Conservation (phyloP, 2,329 filamentous ascomycete genomes). For the Huntiella bhutanensis region DNA sequence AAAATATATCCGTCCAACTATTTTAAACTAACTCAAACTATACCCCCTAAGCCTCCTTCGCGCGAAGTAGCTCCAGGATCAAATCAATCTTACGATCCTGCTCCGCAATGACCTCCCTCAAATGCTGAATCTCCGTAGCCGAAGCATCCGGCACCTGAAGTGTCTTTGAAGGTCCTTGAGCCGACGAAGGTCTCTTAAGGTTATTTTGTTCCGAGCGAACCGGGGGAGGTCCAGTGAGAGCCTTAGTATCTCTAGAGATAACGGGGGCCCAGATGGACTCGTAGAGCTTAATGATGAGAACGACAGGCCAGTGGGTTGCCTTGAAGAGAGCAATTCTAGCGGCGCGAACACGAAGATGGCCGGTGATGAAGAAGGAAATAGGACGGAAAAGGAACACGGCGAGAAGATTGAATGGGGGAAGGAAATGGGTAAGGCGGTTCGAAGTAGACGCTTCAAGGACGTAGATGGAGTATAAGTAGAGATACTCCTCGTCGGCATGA, state of each 20-base stretch:
- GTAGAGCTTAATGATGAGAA: constrained; percentile 49
- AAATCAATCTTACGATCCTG: constrained; percentile 36
- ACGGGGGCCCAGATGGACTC: constrained; percentile 31
- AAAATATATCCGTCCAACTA: too few relatives aligned
- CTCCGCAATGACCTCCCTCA: constrained; percentile 23
- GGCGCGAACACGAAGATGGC: constrained; percentile 41
- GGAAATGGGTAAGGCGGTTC: constrained; percentile 50
- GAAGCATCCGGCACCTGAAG: constrained; percentile 25
- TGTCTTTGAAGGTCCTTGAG: constrained; percentile 17
- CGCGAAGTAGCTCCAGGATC: too few relatives aligned
- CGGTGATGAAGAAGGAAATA: constrained; percentile 46
- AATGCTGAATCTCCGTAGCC: too few relatives aligned
- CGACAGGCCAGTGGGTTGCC: constrained; percentile 46
- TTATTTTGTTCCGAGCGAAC: background rate
- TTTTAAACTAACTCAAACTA: too few relatives aligned
- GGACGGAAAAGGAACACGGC: constrained; percentile 55
- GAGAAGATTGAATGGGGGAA: constrained; percentile 55
- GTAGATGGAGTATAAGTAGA: constrained; percentile 54
- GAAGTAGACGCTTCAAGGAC: constrained; percentile 48
- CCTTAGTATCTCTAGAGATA: constrained; percentile 5
- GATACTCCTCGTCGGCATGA: constrained; percentile 53
- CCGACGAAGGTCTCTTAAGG: constrained; percentile 1
- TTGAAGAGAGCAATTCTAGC: constrained; percentile 44
- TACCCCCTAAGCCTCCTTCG: too few relatives aligned
- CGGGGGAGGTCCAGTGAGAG: background rate